Evolutionary conservation across 108 stramenopile genomes (phyloP).

Genomic region (Fragilariopsis cylindrus): DNA sequence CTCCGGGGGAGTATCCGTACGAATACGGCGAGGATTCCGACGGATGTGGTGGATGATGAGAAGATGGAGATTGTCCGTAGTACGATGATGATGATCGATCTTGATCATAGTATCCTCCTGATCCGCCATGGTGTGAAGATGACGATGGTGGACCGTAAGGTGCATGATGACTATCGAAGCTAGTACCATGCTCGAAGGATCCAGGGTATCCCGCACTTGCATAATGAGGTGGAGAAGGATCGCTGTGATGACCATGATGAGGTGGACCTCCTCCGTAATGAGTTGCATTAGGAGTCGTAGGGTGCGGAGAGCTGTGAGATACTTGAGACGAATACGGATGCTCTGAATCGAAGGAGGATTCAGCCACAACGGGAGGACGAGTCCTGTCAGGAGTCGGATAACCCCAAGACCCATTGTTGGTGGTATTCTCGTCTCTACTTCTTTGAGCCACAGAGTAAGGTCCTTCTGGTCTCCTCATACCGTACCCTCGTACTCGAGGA

Average conservation of each 20-base stretch:
- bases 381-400: conserved; percentile 25
- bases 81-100: conserved; percentile 32
- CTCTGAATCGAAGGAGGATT: conserved; percentile 59
- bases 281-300: conserved; percentile 39
- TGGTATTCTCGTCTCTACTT: conserved; percentile 13
- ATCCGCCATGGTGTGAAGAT: conserved; percentile 5
- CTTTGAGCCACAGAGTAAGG: conserved; percentile 44
- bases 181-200: conserved; percentile 41
- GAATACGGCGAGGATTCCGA: conserved; percentile 25
- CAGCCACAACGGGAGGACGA: conserved; percentile 46
- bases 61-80: conserved; percentile 43
- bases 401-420: conserved; percentile 29
- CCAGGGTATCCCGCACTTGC: conserved; percentile 27
- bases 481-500: conserved; percentile 41
- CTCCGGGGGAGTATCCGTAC: conserved; percentile 31
- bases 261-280: conserved; percentile 33
- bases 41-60: conserved; percentile 32
- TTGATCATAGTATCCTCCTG: conserved; percentile 41
- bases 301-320: conserved; percentile 34
- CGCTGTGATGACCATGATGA: conserved; percentile 19
- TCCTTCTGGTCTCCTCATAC: conserved; percentile 43
- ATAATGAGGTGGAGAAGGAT: conserved; percentile 22
- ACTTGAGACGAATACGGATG: conserved; percentile 32
- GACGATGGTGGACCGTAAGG: conserved; percentile 16
- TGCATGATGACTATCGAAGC: conserved; percentile 46